Conservation (phyloP, 257 asterid species). For the Striga asiatica region DNA sequence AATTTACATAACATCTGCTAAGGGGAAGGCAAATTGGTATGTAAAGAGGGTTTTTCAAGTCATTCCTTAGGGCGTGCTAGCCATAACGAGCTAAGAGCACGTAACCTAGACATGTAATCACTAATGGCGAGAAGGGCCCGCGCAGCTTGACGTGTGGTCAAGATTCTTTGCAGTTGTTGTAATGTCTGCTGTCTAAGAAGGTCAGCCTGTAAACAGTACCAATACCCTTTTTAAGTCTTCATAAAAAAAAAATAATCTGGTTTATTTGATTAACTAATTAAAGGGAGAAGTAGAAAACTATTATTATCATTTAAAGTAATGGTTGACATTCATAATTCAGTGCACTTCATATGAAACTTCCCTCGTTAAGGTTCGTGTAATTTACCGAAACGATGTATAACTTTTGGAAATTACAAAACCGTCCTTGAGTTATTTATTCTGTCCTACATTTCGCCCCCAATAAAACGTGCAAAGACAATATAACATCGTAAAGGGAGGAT, state of each 20-base stretch:
- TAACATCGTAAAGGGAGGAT: too few species aligned
- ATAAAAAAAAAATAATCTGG: not conserved
- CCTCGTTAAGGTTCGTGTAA: not conserved
- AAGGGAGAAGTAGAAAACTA: not conserved
- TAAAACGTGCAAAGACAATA: too few species aligned
- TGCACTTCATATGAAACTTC: too few species aligned
- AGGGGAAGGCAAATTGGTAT: too few species aligned
- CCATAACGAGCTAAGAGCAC: conserved; percentile 78
- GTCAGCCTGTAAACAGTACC: conserved; percentile 67
- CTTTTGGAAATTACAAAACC: not conserved
- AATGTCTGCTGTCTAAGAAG: conserved; percentile 74
- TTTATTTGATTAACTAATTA: not conserved
- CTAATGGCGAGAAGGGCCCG: conserved; percentile 78
- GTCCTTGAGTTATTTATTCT: not conserved
- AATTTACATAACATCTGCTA: too few species aligned
- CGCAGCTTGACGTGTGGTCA: conserved; percentile 91
- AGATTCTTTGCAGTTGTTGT: conserved; percentile 76
- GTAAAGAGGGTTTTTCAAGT: not conserved
- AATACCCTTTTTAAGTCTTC: too few species aligned
- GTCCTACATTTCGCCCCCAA: too few species aligned
- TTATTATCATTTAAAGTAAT: too few species aligned
- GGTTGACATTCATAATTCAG: too few species aligned
- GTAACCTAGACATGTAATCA: conserved; percentile 75
- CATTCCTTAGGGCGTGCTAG: conserved; percentile 70
- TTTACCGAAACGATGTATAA: not conserved